Base-by-base conservation (phyloP, 495 filamentous ascomycete species). In the Penicillium canescens region DNA sequence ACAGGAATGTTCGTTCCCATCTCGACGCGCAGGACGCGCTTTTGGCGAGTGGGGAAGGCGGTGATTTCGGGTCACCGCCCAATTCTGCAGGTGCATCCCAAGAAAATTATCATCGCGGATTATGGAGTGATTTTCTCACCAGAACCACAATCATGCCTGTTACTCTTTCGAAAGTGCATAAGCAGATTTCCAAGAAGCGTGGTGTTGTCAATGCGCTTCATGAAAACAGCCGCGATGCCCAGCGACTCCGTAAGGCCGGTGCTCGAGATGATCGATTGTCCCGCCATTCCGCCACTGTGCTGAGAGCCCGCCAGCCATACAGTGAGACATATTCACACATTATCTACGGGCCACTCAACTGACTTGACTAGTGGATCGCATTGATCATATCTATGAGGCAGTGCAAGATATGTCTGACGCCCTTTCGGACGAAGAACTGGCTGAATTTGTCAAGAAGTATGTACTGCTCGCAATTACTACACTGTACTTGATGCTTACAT, bases 171-270 rank as follows among this genome's bases (percentile, higher is more conserved):
- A 96, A 92, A 61, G 86, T 92, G 35, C 86, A 89, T 50, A 97
- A 96, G 74, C 83, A 90, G 52, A 89, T 96, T 43, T 68, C 82
- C 18, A 92, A 92, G 75, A 88, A 88, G 71, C 82, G 82, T 44
- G 83, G 82, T 13, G 77, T 77, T 13, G 76, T 87, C 44, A 81
- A 82, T 20, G 78, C 85, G 12, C 77, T 97, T 12, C 91, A 97
- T 65, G 86, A 90, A 62, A 88, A 89, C 67, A 94, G 89, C 62
- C 79, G 91, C 54, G 88, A 95, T 71, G 84, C 84, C 8, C 84
- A 85, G 58, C 81, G 86, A 40, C 70, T 97, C 50, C 87, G 89
- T 62, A 78, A 83, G 31, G 92, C 91, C 13, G 79, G 79, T 51
- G 78, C 82, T 38, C 78, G 92, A 64, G 88, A 92, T 57, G 88